A percentile compares a stretch with the other conserved stretches of the same genome.
These are phyloP conservation scores for Elasticomyces elasticus DNA, from an alignment of 495 filamentous ascomycete species.

Conservation along the genomic window DNA sequence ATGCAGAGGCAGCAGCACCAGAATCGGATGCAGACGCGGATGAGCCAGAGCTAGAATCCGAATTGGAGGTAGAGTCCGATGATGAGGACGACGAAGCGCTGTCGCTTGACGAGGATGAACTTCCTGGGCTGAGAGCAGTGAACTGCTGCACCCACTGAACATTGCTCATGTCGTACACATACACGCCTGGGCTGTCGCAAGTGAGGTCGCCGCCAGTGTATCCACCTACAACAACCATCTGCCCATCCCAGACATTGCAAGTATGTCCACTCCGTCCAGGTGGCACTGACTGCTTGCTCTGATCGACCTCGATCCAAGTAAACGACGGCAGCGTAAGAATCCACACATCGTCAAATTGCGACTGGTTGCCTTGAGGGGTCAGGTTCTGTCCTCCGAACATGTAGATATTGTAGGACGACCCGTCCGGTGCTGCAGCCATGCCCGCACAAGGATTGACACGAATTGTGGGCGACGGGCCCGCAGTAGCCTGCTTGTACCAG, in stretches of 20 bases:
- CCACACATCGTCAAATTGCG: conserved; percentile 65
- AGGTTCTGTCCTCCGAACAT: conserved; percentile 69
- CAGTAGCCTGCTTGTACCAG: conserved; percentile 70
- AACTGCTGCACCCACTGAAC: conserved; percentile 53
- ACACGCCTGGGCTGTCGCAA: conserved; percentile 61
- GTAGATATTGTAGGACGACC: conserved; percentile 62
- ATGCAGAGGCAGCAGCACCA: neutral
- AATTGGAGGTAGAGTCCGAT: neutral
- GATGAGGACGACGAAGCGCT: neutral
- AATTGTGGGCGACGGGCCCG: conserved; percentile 49
- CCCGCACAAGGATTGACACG: conserved; percentile 68
- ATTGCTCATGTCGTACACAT: conserved; percentile 54
- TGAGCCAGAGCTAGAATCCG: conserved; percentile 7
- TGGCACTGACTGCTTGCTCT: conserved; percentile 42
- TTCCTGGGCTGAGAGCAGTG: conserved; percentile 36
- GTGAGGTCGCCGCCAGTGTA: conserved; percentile 51
- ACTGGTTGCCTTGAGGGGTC: conserved; percentile 47
- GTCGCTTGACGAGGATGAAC: neutral
- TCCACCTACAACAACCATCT: conserved; percentile 64
- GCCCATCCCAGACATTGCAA: conserved; percentile 57
- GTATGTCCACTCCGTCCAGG: conserved; percentile 58
- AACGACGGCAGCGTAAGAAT: conserved; percentile 66
- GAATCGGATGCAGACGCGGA: neutral
- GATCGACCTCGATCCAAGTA: conserved; percentile 60
- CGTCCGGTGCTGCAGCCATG: conserved; percentile 59